Evolutionary conservation across 805 yeast genomes (phyloP).

Genomic region (Torulaspora microellipsoides): DNA sequence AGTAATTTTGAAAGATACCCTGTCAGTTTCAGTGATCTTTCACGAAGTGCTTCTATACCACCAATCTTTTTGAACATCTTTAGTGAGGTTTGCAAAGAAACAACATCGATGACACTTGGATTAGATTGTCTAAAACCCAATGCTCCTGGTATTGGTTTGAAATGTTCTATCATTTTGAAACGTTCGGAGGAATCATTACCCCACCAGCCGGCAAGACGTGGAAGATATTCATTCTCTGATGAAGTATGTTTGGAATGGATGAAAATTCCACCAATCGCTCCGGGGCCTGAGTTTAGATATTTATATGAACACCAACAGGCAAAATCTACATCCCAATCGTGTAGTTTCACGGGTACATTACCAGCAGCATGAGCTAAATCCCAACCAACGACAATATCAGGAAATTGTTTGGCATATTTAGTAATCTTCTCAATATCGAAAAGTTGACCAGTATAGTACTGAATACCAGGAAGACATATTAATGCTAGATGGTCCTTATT

Average conservation of each 20-base stretch:
- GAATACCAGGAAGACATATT: slow-evolving; percentile 81
- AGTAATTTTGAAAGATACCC: slow-evolving; percentile 49
- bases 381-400: slow-evolving; percentile 73
- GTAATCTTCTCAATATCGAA: slow-evolving; percentile 78
- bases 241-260: slow-evolving; percentile 51
- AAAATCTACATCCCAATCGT: slow-evolving; percentile 88
- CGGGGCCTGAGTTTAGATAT: slow-evolving; percentile 89
- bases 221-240: slow-evolving; percentile 36
- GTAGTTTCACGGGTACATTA: slow-evolving; percentile 69
- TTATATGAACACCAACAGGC: slow-evolving; percentile 95
- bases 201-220: slow-evolving; percentile 97
- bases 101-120: slow-evolving; percentile 84
- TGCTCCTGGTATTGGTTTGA: slow-evolving; percentile 82
- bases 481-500: slow-evolving; percentile 62
- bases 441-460: slow-evolving; percentile 85
- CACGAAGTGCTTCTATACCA: slow-evolving; percentile 55
- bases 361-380: slow-evolving; percentile 95
- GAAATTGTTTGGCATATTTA: slow-evolving; percentile 44
- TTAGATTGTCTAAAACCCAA: slow-evolving; percentile 85
- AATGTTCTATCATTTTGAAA: slow-evolving; percentile 73
- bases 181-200: slow-evolving; percentile 70
- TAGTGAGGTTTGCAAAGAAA: slow-evolving; percentile 62
- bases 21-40: slow-evolving; percentile 56
- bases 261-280: slow-evolving; percentile 83
- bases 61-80: slow-evolving; percentile 56